Evolutionary conservation across 163 green algal species (phyloP).

Genomic region (Scenedesmus sp.): DNA sequence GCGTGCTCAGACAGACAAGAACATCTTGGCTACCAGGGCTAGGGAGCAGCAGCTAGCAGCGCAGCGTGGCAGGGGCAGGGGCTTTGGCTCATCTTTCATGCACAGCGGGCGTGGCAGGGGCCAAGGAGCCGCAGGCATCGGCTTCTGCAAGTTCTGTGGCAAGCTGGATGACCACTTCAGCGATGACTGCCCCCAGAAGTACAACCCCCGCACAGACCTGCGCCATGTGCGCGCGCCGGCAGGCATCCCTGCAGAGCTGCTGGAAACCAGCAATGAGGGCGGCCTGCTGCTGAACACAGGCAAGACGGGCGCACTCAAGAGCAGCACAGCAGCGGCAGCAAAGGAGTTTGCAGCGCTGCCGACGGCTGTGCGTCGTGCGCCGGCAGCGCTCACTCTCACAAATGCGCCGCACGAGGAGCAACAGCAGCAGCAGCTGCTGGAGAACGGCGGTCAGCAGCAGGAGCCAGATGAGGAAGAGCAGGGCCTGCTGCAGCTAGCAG

Average conservation of each 20-base stretch:
- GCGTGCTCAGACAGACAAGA: conserved; percentile 43
- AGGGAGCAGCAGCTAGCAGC: conserved; percentile 39
- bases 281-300: conserved; percentile 88
- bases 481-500: conserved; percentile 23
- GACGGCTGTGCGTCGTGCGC: not conserved
- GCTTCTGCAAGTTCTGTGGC: conserved; percentile 80
- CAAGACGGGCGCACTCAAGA: conserved; percentile 76
- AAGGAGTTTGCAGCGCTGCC: conserved; percentile 78
- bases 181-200: conserved; percentile 86
- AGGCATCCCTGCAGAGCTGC: conserved; percentile 88
- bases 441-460: not conserved
- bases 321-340: conserved; percentile 80
- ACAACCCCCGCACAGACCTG: conserved; percentile 87
- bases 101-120: conserved; percentile 40
- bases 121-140: conserved; percentile 57
- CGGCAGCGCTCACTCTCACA: not conserved
- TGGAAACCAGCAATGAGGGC: conserved; percentile 80
- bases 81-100: conserved; percentile 9
- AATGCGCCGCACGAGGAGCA: not conserved
- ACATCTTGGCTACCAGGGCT: conserved; percentile 25
- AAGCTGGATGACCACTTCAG: conserved; percentile 76
- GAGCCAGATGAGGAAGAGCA: not conserved
- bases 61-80: conserved; percentile 48
- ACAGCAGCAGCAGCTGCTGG: conserved; percentile 12
- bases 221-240: conserved; percentile 83